Percentiles rank a stretch among this genome's conserved stretches.
These are phyloP conservation scores for Davidsoniella neocaledoniae DNA, from an alignment of 2,329 filamentous ascomycete species.

Conservation along the genomic window DNA sequence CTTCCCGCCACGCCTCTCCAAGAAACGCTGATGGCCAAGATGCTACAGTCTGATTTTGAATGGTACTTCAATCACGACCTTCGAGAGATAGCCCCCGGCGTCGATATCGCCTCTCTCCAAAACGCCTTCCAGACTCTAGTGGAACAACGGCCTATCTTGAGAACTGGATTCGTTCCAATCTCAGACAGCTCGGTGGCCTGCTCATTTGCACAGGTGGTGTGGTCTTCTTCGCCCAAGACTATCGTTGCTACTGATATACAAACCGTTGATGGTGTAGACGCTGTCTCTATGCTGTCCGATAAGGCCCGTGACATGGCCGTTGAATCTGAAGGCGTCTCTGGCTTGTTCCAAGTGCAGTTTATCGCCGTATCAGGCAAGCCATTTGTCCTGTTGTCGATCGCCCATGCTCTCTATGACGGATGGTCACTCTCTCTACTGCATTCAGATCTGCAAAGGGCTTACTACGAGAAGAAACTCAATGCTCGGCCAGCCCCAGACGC, in stretches of 20 bases:
- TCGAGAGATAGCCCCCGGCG: slow-evolving; percentile 37
- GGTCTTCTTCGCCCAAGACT: slow-evolving; percentile 13
- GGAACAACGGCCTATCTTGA: slow-evolving; percentile 48
- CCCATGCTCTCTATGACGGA: slow-evolving; percentile 81
- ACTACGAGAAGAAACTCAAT: slow-evolving; percentile 25
- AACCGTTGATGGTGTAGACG: neutral
- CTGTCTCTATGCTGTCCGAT: slow-evolving; percentile 19
- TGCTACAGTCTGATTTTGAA: slow-evolving; percentile 55
- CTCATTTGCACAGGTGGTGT: slow-evolving; percentile 33
- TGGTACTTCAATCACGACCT: slow-evolving; percentile 80
- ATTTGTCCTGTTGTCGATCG: slow-evolving; percentile 50
- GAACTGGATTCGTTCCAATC: slow-evolving; percentile 55
- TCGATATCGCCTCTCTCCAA: slow-evolving; percentile 40
- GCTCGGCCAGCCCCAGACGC: slow-evolving; percentile 27
- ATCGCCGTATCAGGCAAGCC: slow-evolving; percentile 19
- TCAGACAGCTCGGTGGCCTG: slow-evolving; percentile 38
- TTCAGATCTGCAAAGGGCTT: slow-evolving; percentile 49
- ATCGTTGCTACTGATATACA: no score
- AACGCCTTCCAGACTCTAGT: slow-evolving; percentile 47
- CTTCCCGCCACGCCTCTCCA: slow-evolving; percentile 70
- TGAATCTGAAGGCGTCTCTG: slow-evolving; percentile 19
- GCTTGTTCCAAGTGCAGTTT: slow-evolving; percentile 34
- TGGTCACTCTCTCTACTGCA: slow-evolving; percentile 67
- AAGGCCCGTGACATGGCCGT: slow-evolving; percentile 23
- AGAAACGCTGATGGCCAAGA: slow-evolving; percentile 71